Evolutionary conservation across 2,329 filamentous ascomycete species (phyloP).

Genomic region (Neocucurbitaria cava): DNA sequence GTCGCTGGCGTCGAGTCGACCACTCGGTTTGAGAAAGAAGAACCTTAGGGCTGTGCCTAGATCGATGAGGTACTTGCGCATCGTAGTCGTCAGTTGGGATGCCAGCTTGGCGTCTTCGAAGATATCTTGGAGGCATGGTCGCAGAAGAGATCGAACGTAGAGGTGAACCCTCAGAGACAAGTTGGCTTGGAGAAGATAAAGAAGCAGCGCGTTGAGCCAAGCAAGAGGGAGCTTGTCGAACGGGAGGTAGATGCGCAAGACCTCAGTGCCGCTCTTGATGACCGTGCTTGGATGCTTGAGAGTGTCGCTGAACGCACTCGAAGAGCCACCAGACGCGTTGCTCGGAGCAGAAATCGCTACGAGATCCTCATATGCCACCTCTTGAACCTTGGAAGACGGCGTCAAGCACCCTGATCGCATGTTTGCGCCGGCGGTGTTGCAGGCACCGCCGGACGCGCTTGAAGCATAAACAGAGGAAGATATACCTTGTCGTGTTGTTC

Average conservation of each 20-base stretch:
- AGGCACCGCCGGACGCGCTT: neutral
- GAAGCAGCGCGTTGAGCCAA: neutral
- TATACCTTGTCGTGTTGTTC: neutral
- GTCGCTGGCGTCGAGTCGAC: neutral
- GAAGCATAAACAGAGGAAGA: neutral
- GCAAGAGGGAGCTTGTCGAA: conserved; percentile 1
- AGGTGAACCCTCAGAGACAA: conserved; percentile 1
- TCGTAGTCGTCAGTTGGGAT: neutral
- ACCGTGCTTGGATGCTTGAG: neutral
- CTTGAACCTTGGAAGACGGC: neutral
- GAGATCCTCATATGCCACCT: neutral
- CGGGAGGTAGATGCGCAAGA: conserved; percentile 2
- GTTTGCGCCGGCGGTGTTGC: neutral
- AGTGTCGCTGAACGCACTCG: neutral
- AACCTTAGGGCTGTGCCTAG: conserved; percentile 6
- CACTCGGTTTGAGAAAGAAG: conserved; percentile 2
- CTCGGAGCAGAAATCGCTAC: neutral
- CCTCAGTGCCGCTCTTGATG: neutral
- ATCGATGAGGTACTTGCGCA: neutral
- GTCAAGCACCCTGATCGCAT: neutral
- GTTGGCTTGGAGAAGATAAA: neutral
- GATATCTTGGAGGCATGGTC: conserved; percentile 5
- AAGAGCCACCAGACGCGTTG: neutral
- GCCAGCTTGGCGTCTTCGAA: neutral
- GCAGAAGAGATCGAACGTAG: conserved; percentile 8